Percentiles rank a stretch among this genome's conserved stretches.
Conservation (phyloP, 306 rosid species). For the Trifolium repens region DNA sequence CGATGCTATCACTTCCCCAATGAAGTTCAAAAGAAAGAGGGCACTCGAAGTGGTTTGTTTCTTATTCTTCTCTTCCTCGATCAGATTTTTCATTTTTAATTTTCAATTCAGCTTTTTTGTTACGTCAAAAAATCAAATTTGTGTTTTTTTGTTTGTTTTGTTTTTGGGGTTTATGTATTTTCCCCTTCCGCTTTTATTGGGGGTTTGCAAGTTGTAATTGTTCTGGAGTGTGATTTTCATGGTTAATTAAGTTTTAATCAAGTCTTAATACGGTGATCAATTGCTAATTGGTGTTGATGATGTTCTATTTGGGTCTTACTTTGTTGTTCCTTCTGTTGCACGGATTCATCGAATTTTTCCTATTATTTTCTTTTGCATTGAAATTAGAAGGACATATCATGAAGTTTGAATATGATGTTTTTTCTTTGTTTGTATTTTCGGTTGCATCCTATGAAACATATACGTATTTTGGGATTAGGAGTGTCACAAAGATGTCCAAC, state of each 20-base stretch:
- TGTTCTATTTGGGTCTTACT: not conserved
- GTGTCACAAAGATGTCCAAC: not conserved
- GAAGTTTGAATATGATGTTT: not conserved
- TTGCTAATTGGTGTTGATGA: not conserved
- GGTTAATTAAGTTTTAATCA: slow-evolving; percentile 16
- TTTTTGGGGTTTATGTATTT: slow-evolving; percentile 45
- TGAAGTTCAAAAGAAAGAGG: slow-evolving; percentile 92
- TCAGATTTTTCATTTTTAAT: slow-evolving; percentile 3
- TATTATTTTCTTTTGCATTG: not conserved
- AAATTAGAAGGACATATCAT: not conserved
- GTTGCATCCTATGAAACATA: not conserved
- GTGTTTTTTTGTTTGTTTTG: not conserved
- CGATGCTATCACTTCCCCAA: slow-evolving; percentile 78
- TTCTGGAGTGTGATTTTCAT: slow-evolving; percentile 30
- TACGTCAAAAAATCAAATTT: not conserved
- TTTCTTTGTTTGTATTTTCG: not conserved
- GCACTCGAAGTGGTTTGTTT: slow-evolving; percentile 96
- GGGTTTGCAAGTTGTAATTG: slow-evolving; percentile 39
- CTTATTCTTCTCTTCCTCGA: slow-evolving; percentile 8
- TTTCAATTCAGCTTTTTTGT: not conserved
- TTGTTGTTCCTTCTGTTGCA: not conserved
- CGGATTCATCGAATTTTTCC: not conserved
- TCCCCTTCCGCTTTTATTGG: not conserved
- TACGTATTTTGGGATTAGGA: not conserved
- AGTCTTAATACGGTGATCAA: not conserved